Evolutionary conservation across 2,329 filamentous ascomycete species (phyloP).

Genomic region (Leptographium lundbergii): DNA sequence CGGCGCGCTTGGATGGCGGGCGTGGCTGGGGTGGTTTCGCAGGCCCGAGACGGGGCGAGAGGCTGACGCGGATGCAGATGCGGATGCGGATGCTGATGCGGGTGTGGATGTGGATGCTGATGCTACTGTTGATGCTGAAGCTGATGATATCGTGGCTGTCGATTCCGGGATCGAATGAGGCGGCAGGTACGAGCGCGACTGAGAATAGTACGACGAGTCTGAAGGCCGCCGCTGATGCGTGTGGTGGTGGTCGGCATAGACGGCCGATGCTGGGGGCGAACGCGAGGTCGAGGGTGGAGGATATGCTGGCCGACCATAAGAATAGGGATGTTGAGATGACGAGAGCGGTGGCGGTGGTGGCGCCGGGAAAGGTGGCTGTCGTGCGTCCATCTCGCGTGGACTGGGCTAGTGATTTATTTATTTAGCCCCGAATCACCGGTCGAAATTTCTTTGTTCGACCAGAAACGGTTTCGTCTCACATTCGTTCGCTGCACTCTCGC

Average conservation of each 20-base stretch:
- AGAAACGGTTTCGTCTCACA: slow-evolving; percentile 20
- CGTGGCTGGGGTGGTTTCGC: slow-evolving; percentile 17
- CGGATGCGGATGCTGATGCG: background rate
- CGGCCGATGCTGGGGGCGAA: slow-evolving; percentile 12
- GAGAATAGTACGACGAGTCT: slow-evolving; percentile 29
- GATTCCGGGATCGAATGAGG: slow-evolving; percentile 7
- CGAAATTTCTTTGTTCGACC: slow-evolving; percentile 16
- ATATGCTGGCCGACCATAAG: slow-evolving; percentile 19
- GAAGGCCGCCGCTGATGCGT: slow-evolving; percentile 25
- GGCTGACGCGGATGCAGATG: background rate
- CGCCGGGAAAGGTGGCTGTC: slow-evolving; percentile 19
- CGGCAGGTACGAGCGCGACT: slow-evolving; percentile 21
- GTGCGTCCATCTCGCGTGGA: slow-evolving; percentile 21
- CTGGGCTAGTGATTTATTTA: background rate
- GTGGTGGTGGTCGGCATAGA: slow-evolving; percentile 17
- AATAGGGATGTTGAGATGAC: slow-evolving; percentile 14
- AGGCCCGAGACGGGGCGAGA: slow-evolving; percentile 13
- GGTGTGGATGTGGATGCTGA: background rate
- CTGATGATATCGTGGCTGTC: background rate
- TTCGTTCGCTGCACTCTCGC: background rate
- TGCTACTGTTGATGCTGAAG: background rate
- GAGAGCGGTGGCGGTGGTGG: slow-evolving; percentile 8
- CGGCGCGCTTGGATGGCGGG: slow-evolving; percentile 31
- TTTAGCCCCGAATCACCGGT: background rate
- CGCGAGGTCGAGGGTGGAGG: slow-evolving; percentile 12